Base-by-base conservation (phyloP, 805 yeast genomes). In the Wickerhamia fluorescens region DNA sequence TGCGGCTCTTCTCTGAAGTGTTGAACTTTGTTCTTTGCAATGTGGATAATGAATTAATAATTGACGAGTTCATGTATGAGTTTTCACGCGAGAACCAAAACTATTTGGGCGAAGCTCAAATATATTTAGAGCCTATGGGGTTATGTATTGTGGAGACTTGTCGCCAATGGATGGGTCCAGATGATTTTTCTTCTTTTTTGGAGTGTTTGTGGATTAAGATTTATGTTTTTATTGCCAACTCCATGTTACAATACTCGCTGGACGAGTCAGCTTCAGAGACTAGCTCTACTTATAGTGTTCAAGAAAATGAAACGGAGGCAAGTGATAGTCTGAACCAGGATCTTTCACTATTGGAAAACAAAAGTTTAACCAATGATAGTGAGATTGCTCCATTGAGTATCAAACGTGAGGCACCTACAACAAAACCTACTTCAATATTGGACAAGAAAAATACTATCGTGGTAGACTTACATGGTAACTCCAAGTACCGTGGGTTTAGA, bases 41-140 rank as follows among this genome's bases (percentile, higher is more conserved):
- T 41, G 33, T 58, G 30, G 53, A 53, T 27, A 52, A 58, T 28
- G 12, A 29, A 4, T 27, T 23, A 5, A 38, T 46, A 17, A 47
- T 63, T 17, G 49, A 55, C 18, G 58, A 58, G 35, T 61, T 61
- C 33, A 45, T 60, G 42, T 30, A 27, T 19, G 53, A 46, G 27
- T 63, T 59, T 41, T 45, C 51, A 18, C 35, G 40, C 13, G 64
- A 58, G 28, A 55, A 61, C 37, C 44, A 41, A 6, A 33, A 38
- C 6, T 41, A 59, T 28, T 42, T 53, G 16, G 27, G 35, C 6
- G 37, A 34, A 12, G 54, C 57, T 3, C 37, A 43, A 5, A 33
- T 38, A 13, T 61, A 62, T 40, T 51, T 62, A 38, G 70, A 61
- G 37, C 60, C 62, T 17, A 53, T 63, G 63, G 68, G 68, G n/a